These are phyloP conservation scores for Bidens hawaiensis DNA, from an alignment of 140 eudicot genomes.

Conservation along the genomic window DNA sequence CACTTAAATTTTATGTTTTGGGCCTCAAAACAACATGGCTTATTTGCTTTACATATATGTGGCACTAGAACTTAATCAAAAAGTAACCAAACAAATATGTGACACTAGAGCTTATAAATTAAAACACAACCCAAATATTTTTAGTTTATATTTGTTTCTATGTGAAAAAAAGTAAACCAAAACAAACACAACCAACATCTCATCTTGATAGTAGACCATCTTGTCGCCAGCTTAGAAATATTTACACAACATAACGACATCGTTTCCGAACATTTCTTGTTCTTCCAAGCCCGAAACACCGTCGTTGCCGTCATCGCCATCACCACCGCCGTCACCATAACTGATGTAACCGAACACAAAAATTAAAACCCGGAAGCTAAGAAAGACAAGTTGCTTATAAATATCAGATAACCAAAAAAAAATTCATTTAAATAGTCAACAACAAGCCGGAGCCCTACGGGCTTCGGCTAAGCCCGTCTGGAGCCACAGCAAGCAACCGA, in stretches of 20 bases:
- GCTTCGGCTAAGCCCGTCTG: constrained; percentile 39
- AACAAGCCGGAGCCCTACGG: constrained; percentile 27
- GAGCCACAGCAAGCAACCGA: constrained; percentile 50
- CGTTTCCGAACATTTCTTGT: constrained; percentile 2
- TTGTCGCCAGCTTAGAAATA: constrained; percentile 35
- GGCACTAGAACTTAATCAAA: not conserved
- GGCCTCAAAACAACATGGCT: too few species aligned
- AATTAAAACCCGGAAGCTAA: constrained; percentile 23
- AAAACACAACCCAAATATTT: not conserved
- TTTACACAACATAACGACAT: constrained; percentile 37
- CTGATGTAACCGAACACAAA: constrained; percentile 9
- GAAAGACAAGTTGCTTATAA: constrained; percentile 11
- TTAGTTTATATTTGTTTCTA: constrained; percentile 23
- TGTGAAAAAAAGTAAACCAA: constrained; percentile 4
- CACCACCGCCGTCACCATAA: not conserved
- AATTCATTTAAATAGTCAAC: constrained; percentile 8
- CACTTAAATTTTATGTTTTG: too few species aligned
- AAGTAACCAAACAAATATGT: not conserved
- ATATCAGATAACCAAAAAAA: constrained; percentile 12
- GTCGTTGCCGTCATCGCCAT: not conserved
- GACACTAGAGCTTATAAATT: constrained; percentile 11
- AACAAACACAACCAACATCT: constrained; percentile 15
- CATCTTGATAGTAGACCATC: constrained; percentile 29
- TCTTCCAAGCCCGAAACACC: constrained; percentile 7
- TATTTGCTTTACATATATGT: not conserved